Percentiles rank a stretch among this genome's conserved stretches.
phyloP scores from a whole-genome alignment of 257 asterid species.

The Echites panduratus region DNA sequence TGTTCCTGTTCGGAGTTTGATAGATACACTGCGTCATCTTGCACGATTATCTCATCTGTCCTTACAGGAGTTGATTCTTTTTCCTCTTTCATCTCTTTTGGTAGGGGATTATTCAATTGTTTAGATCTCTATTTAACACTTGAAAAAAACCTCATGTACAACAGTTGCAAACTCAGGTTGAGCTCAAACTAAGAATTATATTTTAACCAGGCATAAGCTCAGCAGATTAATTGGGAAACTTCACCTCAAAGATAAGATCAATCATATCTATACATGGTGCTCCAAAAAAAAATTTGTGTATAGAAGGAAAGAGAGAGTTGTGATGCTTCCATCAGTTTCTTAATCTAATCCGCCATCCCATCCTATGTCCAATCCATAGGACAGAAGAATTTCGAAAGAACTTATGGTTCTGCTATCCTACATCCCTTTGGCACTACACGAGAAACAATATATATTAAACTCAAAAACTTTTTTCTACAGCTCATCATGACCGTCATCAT shows the following conservation, averaged over 20 bases:
- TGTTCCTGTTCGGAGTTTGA: too few species aligned
- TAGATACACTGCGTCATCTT: too few species aligned
- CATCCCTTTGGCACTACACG: not conserved
- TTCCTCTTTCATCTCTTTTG: too few species aligned
- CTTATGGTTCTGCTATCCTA: conserved; percentile 8
- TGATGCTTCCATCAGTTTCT: not conserved
- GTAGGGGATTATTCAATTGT: too few species aligned
- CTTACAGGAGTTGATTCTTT: too few species aligned
- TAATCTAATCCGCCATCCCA: not conserved
- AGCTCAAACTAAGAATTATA: not conserved
- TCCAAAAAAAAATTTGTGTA: not conserved
- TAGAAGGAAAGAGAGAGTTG: not conserved
- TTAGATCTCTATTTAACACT: too few species aligned
- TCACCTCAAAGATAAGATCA: not conserved
- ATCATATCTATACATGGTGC: conserved; percentile 6
- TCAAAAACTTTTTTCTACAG: conserved; percentile 30
- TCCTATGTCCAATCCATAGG: not conserved
- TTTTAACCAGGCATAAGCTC: not conserved
- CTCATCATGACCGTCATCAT: conserved; percentile 57
- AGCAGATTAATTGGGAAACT: not conserved
- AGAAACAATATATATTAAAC: not conserved
- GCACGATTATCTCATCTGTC: too few species aligned
- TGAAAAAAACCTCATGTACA: not conserved
- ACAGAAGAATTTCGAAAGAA: not conserved
- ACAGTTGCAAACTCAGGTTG: not conserved